phyloP scores from a whole-genome alignment of 495 filamentous ascomycete species.

The Halenospora varia region DNA sequence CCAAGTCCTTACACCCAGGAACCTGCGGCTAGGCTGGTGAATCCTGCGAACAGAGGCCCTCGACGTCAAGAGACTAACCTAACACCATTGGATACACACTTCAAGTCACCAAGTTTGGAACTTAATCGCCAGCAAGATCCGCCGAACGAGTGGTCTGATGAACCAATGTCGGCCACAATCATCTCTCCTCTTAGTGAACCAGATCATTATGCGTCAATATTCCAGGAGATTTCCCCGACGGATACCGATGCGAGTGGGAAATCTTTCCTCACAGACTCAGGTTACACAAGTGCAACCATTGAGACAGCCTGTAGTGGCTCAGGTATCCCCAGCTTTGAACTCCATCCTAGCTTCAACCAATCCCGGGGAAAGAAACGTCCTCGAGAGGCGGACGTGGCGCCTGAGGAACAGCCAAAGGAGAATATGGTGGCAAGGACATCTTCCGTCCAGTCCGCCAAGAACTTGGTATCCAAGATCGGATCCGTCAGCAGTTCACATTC shows the following conservation, averaged over 20 bases:
- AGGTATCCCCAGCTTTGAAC: not conserved
- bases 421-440: not conserved
- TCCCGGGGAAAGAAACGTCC: conserved; percentile 7
- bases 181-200: conserved; percentile 20
- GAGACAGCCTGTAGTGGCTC: conserved; percentile 6
- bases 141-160: conserved; percentile 1
- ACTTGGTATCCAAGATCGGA: not conserved
- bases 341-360: not conserved
- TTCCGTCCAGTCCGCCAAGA: not conserved
- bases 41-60: not conserved
- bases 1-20: conserved; percentile 10
- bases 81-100: conserved; percentile 9
- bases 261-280: conserved; percentile 22
- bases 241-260: conserved; percentile 18
- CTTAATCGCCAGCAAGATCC: not conserved
- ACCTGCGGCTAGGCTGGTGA: not conserved
- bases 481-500: conserved; percentile 5
- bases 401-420: not conserved
- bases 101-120: not conserved
- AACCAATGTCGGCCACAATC: conserved; percentile 4
- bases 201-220: not conserved
- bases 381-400: not conserved
- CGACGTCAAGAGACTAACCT: conserved; percentile 13
- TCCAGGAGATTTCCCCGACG: conserved; percentile 19
- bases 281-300: conserved; percentile 21